These are phyloP conservation scores for Heterobasidion irregulare DNA, from an alignment of 1,284 basidiomycete genomes.

Conservation along the genomic window DNA sequence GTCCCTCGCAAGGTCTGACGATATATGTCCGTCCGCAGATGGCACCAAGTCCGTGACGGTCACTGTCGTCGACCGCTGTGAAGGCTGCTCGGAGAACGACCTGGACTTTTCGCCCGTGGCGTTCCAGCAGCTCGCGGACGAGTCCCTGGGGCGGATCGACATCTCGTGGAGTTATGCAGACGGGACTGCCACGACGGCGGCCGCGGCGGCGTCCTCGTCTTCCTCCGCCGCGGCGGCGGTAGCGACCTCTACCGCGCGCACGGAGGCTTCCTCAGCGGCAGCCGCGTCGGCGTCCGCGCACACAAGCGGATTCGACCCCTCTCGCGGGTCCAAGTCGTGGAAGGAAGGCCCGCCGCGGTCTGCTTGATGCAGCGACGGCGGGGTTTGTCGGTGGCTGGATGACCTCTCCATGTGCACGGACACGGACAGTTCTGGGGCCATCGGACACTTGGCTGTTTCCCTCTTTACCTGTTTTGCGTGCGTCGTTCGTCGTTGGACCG, in stretches of 20 bases:
- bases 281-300: background rate
- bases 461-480: too few species aligned
- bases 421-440: background rate
- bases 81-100: slow-evolving; percentile 38
- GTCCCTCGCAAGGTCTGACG: background rate
- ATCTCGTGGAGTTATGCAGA: background rate
- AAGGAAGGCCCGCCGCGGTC: background rate
- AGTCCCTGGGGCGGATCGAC: slow-evolving; percentile 32
- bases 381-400: background rate
- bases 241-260: background rate
- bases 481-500: too few species aligned
- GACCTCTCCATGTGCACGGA: background rate
- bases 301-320: too few species aligned
- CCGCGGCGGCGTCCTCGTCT: background rate
- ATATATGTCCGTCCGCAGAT: slow-evolving; percentile 26
- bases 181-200: background rate
- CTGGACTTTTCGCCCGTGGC: slow-evolving; percentile 57
- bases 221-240: background rate
- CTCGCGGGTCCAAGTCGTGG: background rate
- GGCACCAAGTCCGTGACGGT: slow-evolving; percentile 40
- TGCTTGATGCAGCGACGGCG: background rate
- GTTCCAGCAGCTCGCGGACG: slow-evolving; percentile 32
- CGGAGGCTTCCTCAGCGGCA: background rate
- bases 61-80: slow-evolving; percentile 53
- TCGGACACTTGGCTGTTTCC: too few species aligned